phyloP scores from a whole-genome alignment of 2,329 filamentous ascomycete genomes.

The Ilyonectria mors-panacis region DNA sequence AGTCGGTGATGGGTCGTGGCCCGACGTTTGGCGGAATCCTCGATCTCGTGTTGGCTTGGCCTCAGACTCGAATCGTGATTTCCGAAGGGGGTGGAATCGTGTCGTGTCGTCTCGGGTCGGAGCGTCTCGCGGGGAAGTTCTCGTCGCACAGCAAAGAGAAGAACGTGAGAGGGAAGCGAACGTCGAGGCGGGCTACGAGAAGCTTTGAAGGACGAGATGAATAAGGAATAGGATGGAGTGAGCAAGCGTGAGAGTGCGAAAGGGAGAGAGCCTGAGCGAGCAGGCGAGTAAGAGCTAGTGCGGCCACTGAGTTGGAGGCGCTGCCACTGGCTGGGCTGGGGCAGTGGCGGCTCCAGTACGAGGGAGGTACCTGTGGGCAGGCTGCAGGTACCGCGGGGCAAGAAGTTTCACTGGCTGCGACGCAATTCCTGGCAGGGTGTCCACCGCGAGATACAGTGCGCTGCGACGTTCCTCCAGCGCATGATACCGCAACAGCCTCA shows the following conservation, averaged over 20 bases:
- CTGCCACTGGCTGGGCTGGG: slow-evolving; percentile 36
- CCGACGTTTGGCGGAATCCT: slow-evolving; percentile 10
- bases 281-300: slow-evolving; percentile 39
- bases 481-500: not conserved
- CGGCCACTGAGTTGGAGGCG: slow-evolving; percentile 38
- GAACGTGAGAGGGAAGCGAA: slow-evolving; percentile 25
- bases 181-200: slow-evolving; percentile 22
- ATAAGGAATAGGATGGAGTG: slow-evolving; percentile 22
- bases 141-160: slow-evolving; percentile 50
- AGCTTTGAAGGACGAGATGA: slow-evolving; percentile 30
- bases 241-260: slow-evolving; percentile 26
- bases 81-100: slow-evolving; percentile 16
- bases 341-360: slow-evolving; percentile 28
- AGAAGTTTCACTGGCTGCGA: slow-evolving; percentile 6
- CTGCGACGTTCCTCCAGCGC: not conserved
- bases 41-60: slow-evolving; percentile 21
- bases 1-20: slow-evolving; percentile 19
- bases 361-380: slow-evolving; percentile 15
- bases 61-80: slow-evolving; percentile 26
- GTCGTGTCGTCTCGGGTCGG: slow-evolving; percentile 29
- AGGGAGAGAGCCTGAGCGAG: slow-evolving; percentile 32
- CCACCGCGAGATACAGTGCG: not conserved
- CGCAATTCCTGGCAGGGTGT: not conserved
- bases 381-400: slow-evolving; percentile 17
- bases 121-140: slow-evolving; percentile 32